Evolutionary conservation across 768 basidiomycete species (phyloP).

Genomic region (Amanita inopinata): DNA sequence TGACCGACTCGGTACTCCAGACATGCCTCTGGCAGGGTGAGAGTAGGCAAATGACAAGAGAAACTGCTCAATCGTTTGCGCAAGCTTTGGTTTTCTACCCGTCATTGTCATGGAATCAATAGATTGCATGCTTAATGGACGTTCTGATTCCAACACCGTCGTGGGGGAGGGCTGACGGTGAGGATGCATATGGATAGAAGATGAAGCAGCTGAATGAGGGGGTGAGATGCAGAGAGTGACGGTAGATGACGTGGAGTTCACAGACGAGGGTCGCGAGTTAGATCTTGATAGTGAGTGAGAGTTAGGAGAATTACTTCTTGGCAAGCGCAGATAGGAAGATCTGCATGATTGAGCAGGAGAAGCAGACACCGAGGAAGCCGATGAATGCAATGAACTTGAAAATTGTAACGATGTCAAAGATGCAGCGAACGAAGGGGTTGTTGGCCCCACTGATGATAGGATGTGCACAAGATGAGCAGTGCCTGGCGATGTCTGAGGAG

Average conservation of each 20-base stretch:
- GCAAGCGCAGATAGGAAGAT: not conserved
- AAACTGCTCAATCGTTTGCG: conserved; percentile 29
- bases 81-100: conserved; percentile 22
- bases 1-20: conserved; percentile 3
- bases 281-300: not conserved
- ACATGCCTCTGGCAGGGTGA: not conserved
- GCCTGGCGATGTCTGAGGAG: not conserved
- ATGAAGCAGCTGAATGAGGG: not conserved
- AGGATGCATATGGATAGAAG: not conserved
- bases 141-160: too few relatives aligned
- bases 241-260: not conserved
- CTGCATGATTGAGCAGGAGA: too few relatives aligned
- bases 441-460: conserved; percentile 1
- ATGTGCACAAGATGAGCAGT: conserved; percentile 11
- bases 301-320: not conserved
- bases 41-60: conserved; percentile 25
- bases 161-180: not conserved
- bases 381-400: conserved; percentile 4
- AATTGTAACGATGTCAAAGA: not conserved
- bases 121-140: conserved; percentile 3
- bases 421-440: not conserved
- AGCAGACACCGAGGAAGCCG: too few relatives aligned
- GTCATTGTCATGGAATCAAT: conserved; percentile 10
- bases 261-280: conserved; percentile 1
- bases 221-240: conserved; percentile 6